These are phyloP conservation scores for Prunus mume DNA, from an alignment of 306 rosid species.

Conservation along the genomic window DNA sequence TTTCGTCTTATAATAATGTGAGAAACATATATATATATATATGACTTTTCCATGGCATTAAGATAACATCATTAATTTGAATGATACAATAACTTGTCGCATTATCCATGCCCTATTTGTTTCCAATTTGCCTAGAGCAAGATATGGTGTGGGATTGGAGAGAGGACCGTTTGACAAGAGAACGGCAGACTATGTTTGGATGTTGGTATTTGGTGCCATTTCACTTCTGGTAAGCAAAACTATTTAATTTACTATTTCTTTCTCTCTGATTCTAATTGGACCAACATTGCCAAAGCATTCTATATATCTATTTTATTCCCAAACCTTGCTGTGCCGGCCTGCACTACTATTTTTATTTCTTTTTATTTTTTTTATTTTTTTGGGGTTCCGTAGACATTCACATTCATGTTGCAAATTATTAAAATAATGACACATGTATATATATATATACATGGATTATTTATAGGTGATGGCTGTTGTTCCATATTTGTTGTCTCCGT, in stretches of 20 bases:
- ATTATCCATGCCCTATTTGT: background rate
- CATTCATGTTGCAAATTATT: too few relatives aligned
- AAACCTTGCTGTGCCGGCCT: too few relatives aligned
- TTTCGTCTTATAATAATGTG: slow-evolving; percentile 55
- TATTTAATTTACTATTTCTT: background rate
- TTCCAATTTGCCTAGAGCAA: slow-evolving; percentile 44
- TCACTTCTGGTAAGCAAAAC: slow-evolving; percentile 58
- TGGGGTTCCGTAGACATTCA: background rate
- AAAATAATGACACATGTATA: background rate
- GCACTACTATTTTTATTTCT: too few relatives aligned
- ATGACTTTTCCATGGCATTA: background rate
- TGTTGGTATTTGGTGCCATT: slow-evolving; percentile 65
- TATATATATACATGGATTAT: background rate
- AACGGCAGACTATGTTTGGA: slow-evolving; percentile 77
- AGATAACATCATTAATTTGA: background rate
- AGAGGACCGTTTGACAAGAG: slow-evolving; percentile 76
- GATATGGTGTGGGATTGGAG: slow-evolving; percentile 72
- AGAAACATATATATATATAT: background rate
- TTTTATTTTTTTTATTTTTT: background rate
- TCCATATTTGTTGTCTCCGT: slow-evolving; percentile 33
- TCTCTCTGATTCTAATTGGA: background rate
- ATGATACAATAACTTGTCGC: too few relatives aligned
- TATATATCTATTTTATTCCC: too few relatives aligned
- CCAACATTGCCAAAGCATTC: too few relatives aligned
- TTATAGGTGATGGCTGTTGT: slow-evolving; percentile 51